Base-by-base conservation (phyloP, 2,329 filamentous ascomycete genomes). In the Ophiocordyceps camponoti-rufipedis region DNA sequence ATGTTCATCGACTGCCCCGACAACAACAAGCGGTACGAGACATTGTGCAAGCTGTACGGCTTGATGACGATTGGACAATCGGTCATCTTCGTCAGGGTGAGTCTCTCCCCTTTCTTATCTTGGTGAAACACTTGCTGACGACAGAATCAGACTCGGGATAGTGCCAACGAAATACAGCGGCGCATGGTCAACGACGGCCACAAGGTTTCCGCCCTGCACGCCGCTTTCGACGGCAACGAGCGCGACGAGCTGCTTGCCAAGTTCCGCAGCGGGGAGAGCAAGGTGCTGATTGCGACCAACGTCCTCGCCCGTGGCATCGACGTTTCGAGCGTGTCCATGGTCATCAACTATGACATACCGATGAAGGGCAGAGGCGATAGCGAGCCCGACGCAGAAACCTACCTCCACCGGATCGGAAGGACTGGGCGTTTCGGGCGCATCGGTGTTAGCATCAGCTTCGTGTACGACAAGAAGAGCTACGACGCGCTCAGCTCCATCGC, bases 201-300 rank as follows among this genome's bases (percentile, higher is more conserved):
- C 69, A 85, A 85, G 55, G 86, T 96, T 19, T 87, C 84, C 5
- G 87, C 85, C 19, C 70, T 98, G 49, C 91, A 93, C 53, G 88
- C 87, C 58, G 87, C 82, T 38, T 80, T 89, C 50, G 88, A 96
- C 51, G 88, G 87, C 28, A 66, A 66, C 32, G 80, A 88, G 56
- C 83, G 91, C 64, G 91, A 98, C 56, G 66, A 72, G 1, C 75
- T 96, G 49, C 80, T 98, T 49, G 78, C 89, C 56, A 75, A 83
- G 47, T 98, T 98, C 75, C 80, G 91, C 48, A 75, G 68, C 41
- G 89, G 89, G 38, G 74, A 81, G 48, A 86, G 86, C 56, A 98
- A 98, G 68, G 91, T 98, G 9, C 80, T 98, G 50, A 95, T 98
- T 58, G 93, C 91, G 1, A 98, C 91, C 54, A 98, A 98, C 58